Evolutionary conservation across 148 eudicot species (phyloP).

Genomic region (Camellia japonica): DNA sequence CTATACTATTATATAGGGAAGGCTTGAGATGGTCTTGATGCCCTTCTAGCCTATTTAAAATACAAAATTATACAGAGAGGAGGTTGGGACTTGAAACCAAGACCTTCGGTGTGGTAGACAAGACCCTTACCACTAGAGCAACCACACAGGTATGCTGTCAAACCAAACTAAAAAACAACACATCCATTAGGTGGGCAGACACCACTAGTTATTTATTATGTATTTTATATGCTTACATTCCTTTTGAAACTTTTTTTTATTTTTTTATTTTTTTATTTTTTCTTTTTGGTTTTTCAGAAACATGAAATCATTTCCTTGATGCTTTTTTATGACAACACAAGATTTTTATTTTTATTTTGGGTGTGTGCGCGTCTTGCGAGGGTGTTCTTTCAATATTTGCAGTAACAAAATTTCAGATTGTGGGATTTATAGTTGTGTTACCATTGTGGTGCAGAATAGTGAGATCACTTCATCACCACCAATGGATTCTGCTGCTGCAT

Average conservation of each 20-base stretch:
- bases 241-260: neutral
- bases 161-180: no score
- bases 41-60: neutral
- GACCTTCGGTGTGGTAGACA: no score
- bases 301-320: neutral
- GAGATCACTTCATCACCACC: neutral
- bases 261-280: neutral
- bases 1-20: neutral
- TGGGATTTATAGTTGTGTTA: neutral
- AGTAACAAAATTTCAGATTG: neutral
- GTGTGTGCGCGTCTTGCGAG: neutral
- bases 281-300: neutral
- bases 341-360: neutral
- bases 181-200: no score
- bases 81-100: no score
- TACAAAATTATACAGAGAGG: no score
- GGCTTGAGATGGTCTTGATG: no score
- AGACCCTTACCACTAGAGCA: no score
- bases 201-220: no score
- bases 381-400: neutral
- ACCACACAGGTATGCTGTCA: no score
- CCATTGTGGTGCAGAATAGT: conserved; percentile 4
- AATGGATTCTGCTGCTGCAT: neutral
- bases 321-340: neutral
- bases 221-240: neutral